Base-by-base conservation (phyloP, 2,329 filamentous ascomycete genomes). In the Paraphaeosphaeria sporulosa region DNA sequence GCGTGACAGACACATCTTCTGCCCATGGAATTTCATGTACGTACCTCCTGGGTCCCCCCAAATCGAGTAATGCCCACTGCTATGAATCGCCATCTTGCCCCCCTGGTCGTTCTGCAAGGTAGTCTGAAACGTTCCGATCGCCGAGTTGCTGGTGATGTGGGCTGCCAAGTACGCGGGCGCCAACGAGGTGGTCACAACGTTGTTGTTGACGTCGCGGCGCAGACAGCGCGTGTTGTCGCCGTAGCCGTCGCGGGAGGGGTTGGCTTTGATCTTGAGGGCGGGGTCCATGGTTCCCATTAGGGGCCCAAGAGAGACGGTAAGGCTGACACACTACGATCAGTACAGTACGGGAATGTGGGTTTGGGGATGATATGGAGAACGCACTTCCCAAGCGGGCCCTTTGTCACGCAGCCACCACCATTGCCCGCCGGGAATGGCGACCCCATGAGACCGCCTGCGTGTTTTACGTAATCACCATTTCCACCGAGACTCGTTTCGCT, bases 371-470 rank as follows among this genome's bases (percentile, higher is more conserved):
- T n/a, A n/a, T n/a, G n/a, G 34, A 8, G 32, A n/a, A 59, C 65
- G 4, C 62, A 70, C 69, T 85, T 79, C 62, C 76, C 79, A 69
- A 86, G 85, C 0, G 84, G 84, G 0, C 85, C 85, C 1, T 74
- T 79, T 17, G 72, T 77, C 4, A 88, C 79, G 69, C 85, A 87
- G 3, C 85, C 86, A n/a, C 85, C 85, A 12, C 86, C 85, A 0
- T 80, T 78, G 15, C 84, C 86, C 1, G 80, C 80, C 0, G 81
- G 83, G 21, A 83, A 68, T 2, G 50, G 50, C 57, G 66, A 57
- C 69, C 62, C 61, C n/a, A 70, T 62, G 19, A 72, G 15, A 1
- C 40, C 52, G 13, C 68, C 64, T 12, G 56, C 55, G 57, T 72
- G 66, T 27, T 61, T 36, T 4, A 73, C 60, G 44, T 55, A 72